phyloP scores from a whole-genome alignment of 129 eudicot species.

The Rutidosis leptorrhynchoides region DNA sequence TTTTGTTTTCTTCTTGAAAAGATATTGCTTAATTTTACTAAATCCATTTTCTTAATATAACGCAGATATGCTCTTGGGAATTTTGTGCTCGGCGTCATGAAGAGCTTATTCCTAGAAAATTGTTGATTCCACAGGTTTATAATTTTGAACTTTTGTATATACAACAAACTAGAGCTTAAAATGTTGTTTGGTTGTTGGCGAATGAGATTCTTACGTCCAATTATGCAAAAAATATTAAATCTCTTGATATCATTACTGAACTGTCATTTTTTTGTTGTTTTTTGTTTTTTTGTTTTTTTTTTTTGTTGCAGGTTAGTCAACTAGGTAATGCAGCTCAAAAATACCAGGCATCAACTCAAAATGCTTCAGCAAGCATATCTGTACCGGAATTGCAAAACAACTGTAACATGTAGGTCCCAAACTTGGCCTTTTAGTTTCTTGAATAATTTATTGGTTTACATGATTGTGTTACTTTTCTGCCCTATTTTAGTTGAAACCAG shows the following conservation, averaged over 20 bases:
- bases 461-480: neutral
- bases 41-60: neutral
- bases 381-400: slow-evolving; percentile 88
- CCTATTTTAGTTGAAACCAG: neutral
- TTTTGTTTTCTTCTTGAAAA: neutral
- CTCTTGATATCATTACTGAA: neutral
- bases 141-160: neutral
- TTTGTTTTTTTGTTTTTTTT: too few relatives aligned
- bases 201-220: neutral
- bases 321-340: slow-evolving; percentile 95
- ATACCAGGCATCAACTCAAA: slow-evolving; percentile 87
- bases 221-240: slow-evolving; percentile 1
- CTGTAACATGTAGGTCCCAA: slow-evolving; percentile 74
- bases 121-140: slow-evolving; percentile 88
- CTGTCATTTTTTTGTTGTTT: slow-evolving; percentile 25
- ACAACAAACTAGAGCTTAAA: neutral
- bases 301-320: slow-evolving; percentile 75
- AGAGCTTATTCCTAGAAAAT: slow-evolving; percentile 92
- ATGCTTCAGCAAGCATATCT: slow-evolving; percentile 61
- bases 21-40: slow-evolving; percentile 6
- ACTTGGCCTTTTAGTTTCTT: neutral
- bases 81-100: slow-evolving; percentile 98
- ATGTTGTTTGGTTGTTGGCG: neutral
- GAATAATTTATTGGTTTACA: neutral
- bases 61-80: slow-evolving; percentile 97